A percentile compares a stretch with the other conserved stretches of the same genome.
These are phyloP conservation scores for Thermothielavioides terrestris DNA, from an alignment of 495 filamentous ascomycete species.

Conservation along the genomic window DNA sequence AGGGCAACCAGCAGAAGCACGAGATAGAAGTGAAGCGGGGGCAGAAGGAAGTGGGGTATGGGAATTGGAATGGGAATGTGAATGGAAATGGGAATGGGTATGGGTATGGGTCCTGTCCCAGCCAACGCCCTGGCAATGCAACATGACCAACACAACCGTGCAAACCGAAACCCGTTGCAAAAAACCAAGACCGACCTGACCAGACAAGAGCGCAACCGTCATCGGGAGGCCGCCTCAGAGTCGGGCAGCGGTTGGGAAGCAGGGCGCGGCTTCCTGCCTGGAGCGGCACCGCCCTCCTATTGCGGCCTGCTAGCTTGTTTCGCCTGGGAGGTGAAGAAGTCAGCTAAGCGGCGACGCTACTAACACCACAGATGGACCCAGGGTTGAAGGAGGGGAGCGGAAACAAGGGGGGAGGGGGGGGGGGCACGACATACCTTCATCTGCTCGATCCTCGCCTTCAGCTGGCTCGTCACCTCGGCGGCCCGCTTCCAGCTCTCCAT, in stretches of 20 bases:
- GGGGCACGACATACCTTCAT: slow-evolving; percentile 43
- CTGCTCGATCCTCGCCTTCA: slow-evolving; percentile 91
- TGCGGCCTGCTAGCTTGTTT: slow-evolving; percentile 7
- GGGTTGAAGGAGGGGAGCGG: not conserved
- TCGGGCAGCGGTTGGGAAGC: too few species aligned
- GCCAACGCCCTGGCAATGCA: slow-evolving; percentile 8
- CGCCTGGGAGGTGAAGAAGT: not conserved
- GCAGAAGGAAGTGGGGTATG: not conserved
- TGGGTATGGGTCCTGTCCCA: slow-evolving; percentile 1
- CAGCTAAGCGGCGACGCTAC: not conserved
- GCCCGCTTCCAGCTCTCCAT: slow-evolving; percentile 96
- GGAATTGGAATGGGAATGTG: too few species aligned
- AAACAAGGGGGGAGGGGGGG: not conserved
- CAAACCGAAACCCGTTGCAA: not conserved
- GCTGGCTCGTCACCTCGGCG: slow-evolving; percentile 94
- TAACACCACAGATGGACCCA: too few species aligned
- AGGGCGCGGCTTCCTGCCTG: not conserved
- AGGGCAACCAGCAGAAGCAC: too few species aligned
- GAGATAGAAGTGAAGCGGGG: not conserved
- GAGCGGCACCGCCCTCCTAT: not conserved
- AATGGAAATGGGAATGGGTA: not conserved
- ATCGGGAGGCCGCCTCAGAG: too few species aligned
- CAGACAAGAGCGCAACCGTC: too few species aligned
- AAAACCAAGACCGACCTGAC: too few species aligned
- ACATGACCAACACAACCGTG: not conserved